phyloP scores from a whole-genome alignment of 495 filamentous ascomycete species.

The Neurospora hispaniola region DNA sequence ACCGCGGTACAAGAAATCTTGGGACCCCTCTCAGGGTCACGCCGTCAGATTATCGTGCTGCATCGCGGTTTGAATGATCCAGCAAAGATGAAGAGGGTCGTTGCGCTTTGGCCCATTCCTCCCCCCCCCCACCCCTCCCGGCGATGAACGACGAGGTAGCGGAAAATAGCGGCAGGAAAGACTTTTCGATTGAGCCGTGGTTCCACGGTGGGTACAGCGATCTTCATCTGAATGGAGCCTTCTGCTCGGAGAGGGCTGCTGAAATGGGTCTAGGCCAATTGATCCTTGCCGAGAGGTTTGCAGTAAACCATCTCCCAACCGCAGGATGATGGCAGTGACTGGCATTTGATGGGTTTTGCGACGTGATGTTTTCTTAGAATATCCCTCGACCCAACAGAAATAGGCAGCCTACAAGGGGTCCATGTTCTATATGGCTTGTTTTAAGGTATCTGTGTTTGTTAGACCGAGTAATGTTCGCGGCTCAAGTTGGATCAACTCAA shows the following conservation, averaged over 20 bases:
- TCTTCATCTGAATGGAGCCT: slow-evolving; percentile 28
- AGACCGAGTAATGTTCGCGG: background rate
- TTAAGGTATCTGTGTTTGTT: background rate
- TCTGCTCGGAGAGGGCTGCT: slow-evolving; percentile 27
- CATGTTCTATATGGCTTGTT: background rate
- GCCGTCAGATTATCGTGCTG: slow-evolving; percentile 16
- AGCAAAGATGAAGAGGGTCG: slow-evolving; percentile 11
- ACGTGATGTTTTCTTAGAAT: background rate
- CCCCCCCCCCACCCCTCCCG: background rate
- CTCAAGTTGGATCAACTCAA: background rate
- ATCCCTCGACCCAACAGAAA: background rate
- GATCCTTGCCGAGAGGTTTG: slow-evolving; percentile 18
- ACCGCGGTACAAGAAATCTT: background rate
- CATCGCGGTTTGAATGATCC: slow-evolving; percentile 16
- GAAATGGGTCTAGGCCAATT: slow-evolving; percentile 24
- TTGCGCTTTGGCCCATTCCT: background rate
- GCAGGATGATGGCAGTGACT: background rate
- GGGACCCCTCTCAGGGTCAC: background rate
- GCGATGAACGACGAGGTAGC: slow-evolving; percentile 11
- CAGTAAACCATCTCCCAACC: slow-evolving; percentile 9
- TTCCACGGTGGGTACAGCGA: slow-evolving; percentile 23
- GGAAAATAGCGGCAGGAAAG: slow-evolving; percentile 13
- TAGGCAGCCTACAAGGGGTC: background rate
- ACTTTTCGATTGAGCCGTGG: slow-evolving; percentile 16
- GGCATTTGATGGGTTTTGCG: background rate